Percentiles rank a stretch among this genome's conserved stretches.
Evolutionary conservation across 352 stramenopile genomes (phyloP).

Genomic region (Phytophthora pistaciae): DNA sequence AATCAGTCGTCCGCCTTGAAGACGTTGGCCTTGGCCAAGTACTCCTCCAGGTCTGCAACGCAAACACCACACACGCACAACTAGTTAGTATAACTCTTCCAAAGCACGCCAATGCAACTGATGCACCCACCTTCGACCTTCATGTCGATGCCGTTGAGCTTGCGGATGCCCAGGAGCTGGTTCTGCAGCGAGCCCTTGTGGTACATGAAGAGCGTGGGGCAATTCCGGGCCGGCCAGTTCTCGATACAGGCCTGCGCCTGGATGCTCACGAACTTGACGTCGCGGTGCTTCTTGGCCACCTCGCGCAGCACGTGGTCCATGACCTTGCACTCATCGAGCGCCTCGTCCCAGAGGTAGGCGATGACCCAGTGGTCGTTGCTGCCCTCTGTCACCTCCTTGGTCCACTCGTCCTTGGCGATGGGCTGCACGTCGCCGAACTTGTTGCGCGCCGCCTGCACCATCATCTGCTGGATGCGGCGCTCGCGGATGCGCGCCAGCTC

Average conservation of each 20-base stretch:
- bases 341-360: slow-evolving; percentile 91
- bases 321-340: slow-evolving; percentile 91
- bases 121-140: slow-evolving; percentile 74
- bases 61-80: slow-evolving; percentile 16
- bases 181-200: slow-evolving; percentile 89
- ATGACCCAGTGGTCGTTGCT: slow-evolving; percentile 92
- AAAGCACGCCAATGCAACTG: neutral
- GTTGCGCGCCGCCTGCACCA: slow-evolving; percentile 79
- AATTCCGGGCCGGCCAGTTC: slow-evolving; percentile 93
- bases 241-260: slow-evolving; percentile 91
- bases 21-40: slow-evolving; percentile 81
- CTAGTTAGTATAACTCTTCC: neutral
- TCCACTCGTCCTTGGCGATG: slow-evolving; percentile 95
- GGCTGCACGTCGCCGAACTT: slow-evolving; percentile 92
- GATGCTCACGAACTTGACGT: slow-evolving; percentile 96
- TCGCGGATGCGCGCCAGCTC: slow-evolving; percentile 85
- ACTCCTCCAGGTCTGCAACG: slow-evolving; percentile 85
- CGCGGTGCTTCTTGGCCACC: slow-evolving; percentile 87
- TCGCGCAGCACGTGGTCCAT: slow-evolving; percentile 90
- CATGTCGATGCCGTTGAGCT: slow-evolving; percentile 90
- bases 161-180: slow-evolving; percentile 90
- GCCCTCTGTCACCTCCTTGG: slow-evolving; percentile 91
- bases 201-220: slow-evolving; percentile 95
- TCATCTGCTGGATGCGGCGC: slow-evolving; percentile 90
- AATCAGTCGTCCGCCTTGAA: slow-evolving; percentile 54